Conservation (phyloP, 208 protist species). For the Crithidia fasciculata region DNA sequence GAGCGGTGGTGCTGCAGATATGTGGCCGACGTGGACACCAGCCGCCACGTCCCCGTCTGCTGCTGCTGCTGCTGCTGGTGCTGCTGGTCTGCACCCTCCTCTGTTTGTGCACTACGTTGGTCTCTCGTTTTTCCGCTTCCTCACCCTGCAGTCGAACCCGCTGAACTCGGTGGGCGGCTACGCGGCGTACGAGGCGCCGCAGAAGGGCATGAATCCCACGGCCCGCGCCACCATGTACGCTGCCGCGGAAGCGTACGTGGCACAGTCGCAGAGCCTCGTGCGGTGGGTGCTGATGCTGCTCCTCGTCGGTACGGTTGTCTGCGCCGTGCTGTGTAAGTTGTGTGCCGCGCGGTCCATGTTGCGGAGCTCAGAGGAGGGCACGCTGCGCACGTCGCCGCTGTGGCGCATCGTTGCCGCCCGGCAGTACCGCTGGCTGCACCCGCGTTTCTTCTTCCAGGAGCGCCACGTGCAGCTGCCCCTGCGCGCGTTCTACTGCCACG, state of each 20-base stretch:
- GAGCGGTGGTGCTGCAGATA: background rate
- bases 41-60: background rate
- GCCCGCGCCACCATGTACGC: background rate
- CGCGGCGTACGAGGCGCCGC: background rate
- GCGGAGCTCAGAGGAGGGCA: slow-evolving; percentile 34
- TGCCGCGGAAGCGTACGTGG: slow-evolving; percentile 20
- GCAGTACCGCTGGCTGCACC: slow-evolving; percentile 69
- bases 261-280: slow-evolving; percentile 28
- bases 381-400: slow-evolving; percentile 52
- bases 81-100: background rate
- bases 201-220: background rate
- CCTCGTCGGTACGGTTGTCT: slow-evolving; percentile 31
- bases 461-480: slow-evolving; percentile 67
- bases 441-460: slow-evolving; percentile 59
- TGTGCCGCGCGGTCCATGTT: slow-evolving; percentile 37
- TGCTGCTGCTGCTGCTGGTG: background rate
- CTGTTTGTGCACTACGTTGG: slow-evolving; percentile 23
- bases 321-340: slow-evolving; percentile 50
- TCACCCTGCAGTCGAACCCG: slow-evolving; percentile 25
- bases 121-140: slow-evolving; percentile 22
- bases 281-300: slow-evolving; percentile 40
- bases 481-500: slow-evolving; percentile 81
- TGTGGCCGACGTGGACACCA: background rate
- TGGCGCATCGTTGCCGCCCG: slow-evolving; percentile 62
- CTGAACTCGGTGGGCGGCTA: background rate